Conservation (phyloP, 2,329 filamentous ascomycete genomes). For the Dactylonectria macrodidyma region DNA sequence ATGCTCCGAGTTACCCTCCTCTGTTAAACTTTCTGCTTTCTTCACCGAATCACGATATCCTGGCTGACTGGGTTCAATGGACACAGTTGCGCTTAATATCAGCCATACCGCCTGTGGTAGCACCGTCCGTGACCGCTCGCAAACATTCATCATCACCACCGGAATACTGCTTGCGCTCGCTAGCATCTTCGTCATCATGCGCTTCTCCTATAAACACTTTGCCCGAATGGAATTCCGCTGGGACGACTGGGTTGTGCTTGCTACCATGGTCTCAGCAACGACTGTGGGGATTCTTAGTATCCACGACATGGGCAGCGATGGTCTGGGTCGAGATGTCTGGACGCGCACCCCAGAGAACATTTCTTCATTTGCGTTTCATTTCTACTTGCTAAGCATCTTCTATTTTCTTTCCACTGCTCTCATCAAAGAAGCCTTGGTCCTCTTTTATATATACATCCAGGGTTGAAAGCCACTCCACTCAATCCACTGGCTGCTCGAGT, state of each 20-base stretch:
- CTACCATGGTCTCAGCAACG: constrained; percentile 45
- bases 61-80: neutral
- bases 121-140: neutral
- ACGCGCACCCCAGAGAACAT: constrained; percentile 50
- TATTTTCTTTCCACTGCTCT: constrained; percentile 60
- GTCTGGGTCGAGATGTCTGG: constrained; percentile 62
- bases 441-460: constrained; percentile 63
- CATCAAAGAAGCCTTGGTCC: constrained; percentile 62
- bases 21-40: neutral
- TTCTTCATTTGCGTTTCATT: constrained; percentile 56
- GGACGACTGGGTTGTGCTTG: constrained; percentile 54
- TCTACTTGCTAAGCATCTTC: constrained; percentile 56
- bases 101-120: neutral
- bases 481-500: neutral
- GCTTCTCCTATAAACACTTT: neutral
- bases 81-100: neutral
- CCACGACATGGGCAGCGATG: constrained; percentile 49
- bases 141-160: neutral
- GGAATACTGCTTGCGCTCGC: neutral
- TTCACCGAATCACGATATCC: neutral
- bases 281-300: constrained; percentile 49
- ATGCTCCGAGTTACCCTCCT: neutral
- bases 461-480: neutral
- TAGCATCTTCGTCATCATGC: constrained; percentile 1
- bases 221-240: constrained; percentile 43